A percentile compares a stretch with the other conserved stretches of the same genome.
These are phyloP conservation scores for Diaporthe humulicola DNA, from an alignment of 2,329 filamentous ascomycete genomes.

Conservation along the genomic window DNA sequence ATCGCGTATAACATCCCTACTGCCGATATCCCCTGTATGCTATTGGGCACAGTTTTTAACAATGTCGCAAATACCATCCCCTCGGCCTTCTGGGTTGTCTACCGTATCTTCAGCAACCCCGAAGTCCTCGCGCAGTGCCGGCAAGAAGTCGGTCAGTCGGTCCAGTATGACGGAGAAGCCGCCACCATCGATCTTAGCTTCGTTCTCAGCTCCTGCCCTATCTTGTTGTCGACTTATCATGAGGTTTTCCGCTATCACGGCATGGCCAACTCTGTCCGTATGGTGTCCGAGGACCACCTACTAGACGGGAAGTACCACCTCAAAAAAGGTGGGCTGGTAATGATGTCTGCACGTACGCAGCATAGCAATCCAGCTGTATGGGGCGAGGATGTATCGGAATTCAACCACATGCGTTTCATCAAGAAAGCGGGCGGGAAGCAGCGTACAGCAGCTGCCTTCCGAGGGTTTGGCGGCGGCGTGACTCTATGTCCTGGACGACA, in stretches of 20 bases:
- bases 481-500: conserved; percentile 45
- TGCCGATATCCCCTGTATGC: conserved; percentile 1
- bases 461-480: conserved; percentile 45
- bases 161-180: neutral
- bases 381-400: conserved; percentile 45
- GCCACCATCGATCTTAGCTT: conserved; percentile 3
- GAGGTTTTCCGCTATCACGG: conserved; percentile 35
- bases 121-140: neutral
- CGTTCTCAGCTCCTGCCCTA: conserved; percentile 28
- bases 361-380: conserved; percentile 48
- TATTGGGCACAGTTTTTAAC: conserved; percentile 30
- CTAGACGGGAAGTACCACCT: conserved; percentile 46
- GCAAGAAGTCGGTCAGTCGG: neutral
- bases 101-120: conserved; percentile 34
- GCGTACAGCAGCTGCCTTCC: conserved; percentile 39
- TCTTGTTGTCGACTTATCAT: conserved; percentile 27
- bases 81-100: conserved; percentile 30
- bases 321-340: conserved; percentile 43
- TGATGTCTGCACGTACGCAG: conserved; percentile 48
- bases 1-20: conserved; percentile 4
- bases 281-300: conserved; percentile 50
- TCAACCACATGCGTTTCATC: conserved; percentile 39
- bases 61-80: conserved; percentile 32
- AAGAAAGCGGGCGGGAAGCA: conserved; percentile 34
- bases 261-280: conserved; percentile 47